Evolutionary conservation across 768 basidiomycete genomes (phyloP).

Genomic region (Gelatoporia subvermispora): DNA sequence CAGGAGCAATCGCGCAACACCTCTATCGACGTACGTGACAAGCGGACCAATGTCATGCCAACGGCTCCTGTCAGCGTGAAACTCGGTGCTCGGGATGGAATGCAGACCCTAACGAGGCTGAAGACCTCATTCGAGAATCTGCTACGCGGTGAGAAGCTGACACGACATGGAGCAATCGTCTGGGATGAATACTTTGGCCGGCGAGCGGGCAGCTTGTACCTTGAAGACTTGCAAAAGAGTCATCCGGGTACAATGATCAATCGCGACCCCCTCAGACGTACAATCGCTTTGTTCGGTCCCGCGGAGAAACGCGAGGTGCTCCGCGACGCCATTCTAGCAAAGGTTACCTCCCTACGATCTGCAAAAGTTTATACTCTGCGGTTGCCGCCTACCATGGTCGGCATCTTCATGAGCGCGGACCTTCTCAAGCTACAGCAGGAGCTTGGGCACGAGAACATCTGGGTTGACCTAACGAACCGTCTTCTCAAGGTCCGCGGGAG

Average conservation of each 20-base stretch:
- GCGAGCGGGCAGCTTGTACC: constrained; percentile 36
- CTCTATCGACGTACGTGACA: constrained; percentile 22
- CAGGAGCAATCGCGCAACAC: constrained; percentile 22
- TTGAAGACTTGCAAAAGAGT: constrained; percentile 37
- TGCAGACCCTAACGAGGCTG: constrained; percentile 46
- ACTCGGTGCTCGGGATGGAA: constrained; percentile 41
- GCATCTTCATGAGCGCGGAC: constrained; percentile 42
- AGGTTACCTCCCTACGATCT: constrained; percentile 39
- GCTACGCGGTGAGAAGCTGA: constrained; percentile 55
- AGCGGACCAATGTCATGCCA: neutral
- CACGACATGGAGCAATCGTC: constrained; percentile 41
- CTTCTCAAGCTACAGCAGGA: constrained; percentile 40
- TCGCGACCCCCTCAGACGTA: constrained; percentile 35
- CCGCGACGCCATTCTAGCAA: constrained; percentile 41
- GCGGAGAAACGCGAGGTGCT: constrained; percentile 35
- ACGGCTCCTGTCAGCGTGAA: constrained; percentile 33
- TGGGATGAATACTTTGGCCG: constrained; percentile 66
- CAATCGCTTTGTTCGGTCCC: constrained; percentile 52
- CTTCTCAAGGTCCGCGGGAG: constrained; percentile 54
- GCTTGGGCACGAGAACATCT: constrained; percentile 55
- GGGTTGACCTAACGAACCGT: constrained; percentile 39
- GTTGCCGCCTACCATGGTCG: constrained; percentile 41
- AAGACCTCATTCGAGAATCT: constrained; percentile 61
- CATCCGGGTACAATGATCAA: constrained; percentile 40
- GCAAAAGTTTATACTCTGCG: constrained; percentile 40